Evolutionary conservation across 768 basidiomycete genomes (phyloP).

Genomic region (Sporobolomyces roseus): DNA sequence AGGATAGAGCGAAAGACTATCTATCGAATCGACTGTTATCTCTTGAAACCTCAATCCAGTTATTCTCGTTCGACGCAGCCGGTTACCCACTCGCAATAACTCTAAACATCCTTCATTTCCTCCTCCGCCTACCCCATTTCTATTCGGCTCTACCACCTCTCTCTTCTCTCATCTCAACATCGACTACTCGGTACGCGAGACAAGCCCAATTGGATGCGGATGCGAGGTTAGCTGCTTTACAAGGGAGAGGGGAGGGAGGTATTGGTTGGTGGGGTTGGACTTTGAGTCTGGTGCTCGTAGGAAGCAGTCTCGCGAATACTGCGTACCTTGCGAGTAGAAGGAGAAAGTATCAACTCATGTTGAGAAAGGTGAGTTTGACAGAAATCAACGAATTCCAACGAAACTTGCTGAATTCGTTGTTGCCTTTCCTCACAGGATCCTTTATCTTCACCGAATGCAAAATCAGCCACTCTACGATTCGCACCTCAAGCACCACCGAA

Average conservation of each 20-base stretch:
- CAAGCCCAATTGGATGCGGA: conserved; percentile 26
- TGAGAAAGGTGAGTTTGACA: conserved; percentile 32
- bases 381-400: not conserved
- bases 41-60: conserved; percentile 30
- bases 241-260: not conserved
- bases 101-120: conserved; percentile 28
- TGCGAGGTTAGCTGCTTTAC: conserved; percentile 30
- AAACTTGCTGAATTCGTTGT: not conserved
- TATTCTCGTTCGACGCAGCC: conserved; percentile 34
- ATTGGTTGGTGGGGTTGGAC: conserved; percentile 12
- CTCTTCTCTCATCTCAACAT: conserved; percentile 1
- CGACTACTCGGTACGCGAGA: conserved; percentile 1
- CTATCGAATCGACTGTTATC: conserved; percentile 21
- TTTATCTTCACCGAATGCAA: conserved; percentile 35
- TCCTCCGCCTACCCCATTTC: conserved; percentile 30
- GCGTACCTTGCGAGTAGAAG: conserved; percentile 27
- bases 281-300: conserved; percentile 20
- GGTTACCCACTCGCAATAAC: conserved; percentile 34
- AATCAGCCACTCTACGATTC: conserved; percentile 28
- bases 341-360: conserved; percentile 35
- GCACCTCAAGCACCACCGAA: conserved; percentile 5
- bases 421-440: conserved; percentile 26
- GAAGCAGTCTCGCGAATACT: conserved; percentile 31
- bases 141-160: conserved; percentile 26
- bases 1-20: conserved; percentile 25